Base-by-base conservation (phyloP, 2,329 filamentous ascomycete species). In the Aspergillus fumigatiaffinis region DNA sequence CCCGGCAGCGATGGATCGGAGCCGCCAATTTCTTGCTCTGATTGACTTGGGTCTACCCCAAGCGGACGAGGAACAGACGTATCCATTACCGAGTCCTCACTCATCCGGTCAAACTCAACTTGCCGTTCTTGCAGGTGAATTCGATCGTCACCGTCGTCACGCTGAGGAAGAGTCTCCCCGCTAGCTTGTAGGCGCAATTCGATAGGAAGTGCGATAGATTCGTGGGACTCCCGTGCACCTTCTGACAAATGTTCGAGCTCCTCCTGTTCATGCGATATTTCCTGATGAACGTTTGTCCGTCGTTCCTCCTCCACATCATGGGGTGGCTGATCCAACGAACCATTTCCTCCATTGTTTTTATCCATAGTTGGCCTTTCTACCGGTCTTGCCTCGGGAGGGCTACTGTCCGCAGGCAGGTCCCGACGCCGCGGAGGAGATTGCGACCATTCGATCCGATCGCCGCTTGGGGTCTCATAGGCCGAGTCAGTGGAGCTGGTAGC, bases 1-100 rank as follows among this genome's bases (percentile, higher is more conserved):
- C 35, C 57, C 38, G 67, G 60, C 28, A 66, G 65, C 4, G 63
- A 63, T 28, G 59, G 61, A 3, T 54, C 62, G 3, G 68, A 67
- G 50, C 66, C 69, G 35, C 51, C 56, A 10, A 62, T 25, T 25
- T 62, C 66, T 29, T 62, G 59, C 46, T 67, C 66, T 6, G 54
- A 51, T 23, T 69, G 70, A 55, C 63, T 69, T 52, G 65, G 57
- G 32, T 52, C 60, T 38, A 59, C 58, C 9, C 60, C 64, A 4
- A 74, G 63, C 21, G 70, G 66, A 52, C 60, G 63, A 21, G 72
- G 72, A n/a, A 75, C 59, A 53, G 67, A 68, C 14, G 66, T 67
- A 50, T 74, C 71, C 73, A 75, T 73, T 23, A 68, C 62, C 6
- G 70, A 70, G 6, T 74, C 71, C 5, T 73, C 68, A 50, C 69